Evolutionary conservation across 2,329 filamentous ascomycete species (phyloP).

Genomic region (Cladophialophora exuberans): DNA sequence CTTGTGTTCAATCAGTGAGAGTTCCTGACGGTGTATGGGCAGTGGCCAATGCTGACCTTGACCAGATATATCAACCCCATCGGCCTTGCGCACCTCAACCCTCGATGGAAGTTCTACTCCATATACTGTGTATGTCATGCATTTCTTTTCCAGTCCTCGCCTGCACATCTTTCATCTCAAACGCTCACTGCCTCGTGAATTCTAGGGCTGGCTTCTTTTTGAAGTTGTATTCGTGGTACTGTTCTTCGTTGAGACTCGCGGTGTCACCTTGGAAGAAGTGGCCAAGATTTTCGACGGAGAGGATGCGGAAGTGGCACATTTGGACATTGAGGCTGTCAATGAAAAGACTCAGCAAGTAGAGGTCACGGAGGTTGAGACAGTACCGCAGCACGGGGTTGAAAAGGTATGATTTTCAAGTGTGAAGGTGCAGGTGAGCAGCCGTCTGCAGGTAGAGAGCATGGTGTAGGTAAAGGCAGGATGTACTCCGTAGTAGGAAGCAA

Average conservation of each 20-base stretch:
- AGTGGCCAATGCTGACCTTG: constrained; percentile 27
- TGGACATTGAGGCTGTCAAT: constrained; percentile 51
- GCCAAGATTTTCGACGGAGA: constrained; percentile 65
- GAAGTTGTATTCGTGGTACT: constrained; percentile 42
- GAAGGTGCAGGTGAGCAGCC: too few species aligned
- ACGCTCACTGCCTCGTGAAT: constrained; percentile 37
- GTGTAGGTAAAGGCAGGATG: too few species aligned
- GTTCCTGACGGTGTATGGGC: neutral
- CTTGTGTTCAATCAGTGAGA: constrained; percentile 23
- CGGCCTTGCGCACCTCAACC: constrained; percentile 18
- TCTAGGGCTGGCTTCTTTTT: constrained; percentile 38
- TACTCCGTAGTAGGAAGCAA: too few species aligned
- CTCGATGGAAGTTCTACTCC: constrained; percentile 24
- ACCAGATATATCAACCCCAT: constrained; percentile 40
- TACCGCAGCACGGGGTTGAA: neutral
- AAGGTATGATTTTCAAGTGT: too few species aligned
- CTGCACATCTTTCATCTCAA: too few species aligned
- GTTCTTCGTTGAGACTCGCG: constrained; percentile 60
- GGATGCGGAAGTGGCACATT: constrained; percentile 25
- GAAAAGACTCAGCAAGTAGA: constrained; percentile 15
- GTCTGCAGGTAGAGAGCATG: too few species aligned
- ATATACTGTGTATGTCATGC: constrained; percentile 23
- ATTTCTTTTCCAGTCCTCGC: too few species aligned
- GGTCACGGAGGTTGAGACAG: constrained; percentile 6
- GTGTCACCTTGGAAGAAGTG: constrained; percentile 67